Evolutionary conservation across 345 rosid species (phyloP).

Genomic region (Abelmoschus esculentus): DNA sequence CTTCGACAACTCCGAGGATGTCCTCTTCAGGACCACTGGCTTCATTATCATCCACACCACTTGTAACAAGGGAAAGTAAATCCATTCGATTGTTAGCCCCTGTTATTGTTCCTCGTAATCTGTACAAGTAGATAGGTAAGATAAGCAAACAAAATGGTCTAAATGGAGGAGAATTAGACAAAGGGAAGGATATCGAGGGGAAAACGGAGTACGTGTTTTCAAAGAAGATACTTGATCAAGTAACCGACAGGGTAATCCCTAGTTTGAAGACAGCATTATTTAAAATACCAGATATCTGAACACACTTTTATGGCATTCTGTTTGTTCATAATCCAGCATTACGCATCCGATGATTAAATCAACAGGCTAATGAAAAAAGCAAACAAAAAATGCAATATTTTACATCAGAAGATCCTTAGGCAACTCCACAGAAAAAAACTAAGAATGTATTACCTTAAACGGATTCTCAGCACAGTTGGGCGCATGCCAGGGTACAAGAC

Average conservation of each 20-base stretch:
- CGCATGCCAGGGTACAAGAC: slow-evolving; percentile 70
- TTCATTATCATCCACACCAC: slow-evolving; percentile 60
- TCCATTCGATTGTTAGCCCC: slow-evolving; percentile 96
- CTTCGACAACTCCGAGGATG: slow-evolving; percentile 62
- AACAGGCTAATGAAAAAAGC: background rate
- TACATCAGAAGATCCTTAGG: background rate
- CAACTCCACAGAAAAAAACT: background rate
- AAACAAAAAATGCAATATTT: background rate
- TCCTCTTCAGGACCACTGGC: slow-evolving; percentile 51
- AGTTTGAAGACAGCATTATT: background rate
- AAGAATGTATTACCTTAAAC: slow-evolving; percentile 51
- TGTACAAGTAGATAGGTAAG: slow-evolving; percentile 8
- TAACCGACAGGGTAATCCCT: background rate
- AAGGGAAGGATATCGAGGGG: background rate
- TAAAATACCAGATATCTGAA: too few relatives aligned
- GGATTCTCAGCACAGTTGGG: slow-evolving; percentile 74
- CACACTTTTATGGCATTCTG: background rate
- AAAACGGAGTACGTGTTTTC: too few relatives aligned
- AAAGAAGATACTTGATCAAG: background rate
- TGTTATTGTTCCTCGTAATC: slow-evolving; percentile 67
- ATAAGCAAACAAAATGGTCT: background rate
- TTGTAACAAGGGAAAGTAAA: slow-evolving; percentile 75
- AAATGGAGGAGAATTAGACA: background rate
- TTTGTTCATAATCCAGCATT: background rate
- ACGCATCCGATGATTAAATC: background rate